Conservation (phyloP, 2,329 filamentous ascomycete species). For the Talaromyces sp. region DNA sequence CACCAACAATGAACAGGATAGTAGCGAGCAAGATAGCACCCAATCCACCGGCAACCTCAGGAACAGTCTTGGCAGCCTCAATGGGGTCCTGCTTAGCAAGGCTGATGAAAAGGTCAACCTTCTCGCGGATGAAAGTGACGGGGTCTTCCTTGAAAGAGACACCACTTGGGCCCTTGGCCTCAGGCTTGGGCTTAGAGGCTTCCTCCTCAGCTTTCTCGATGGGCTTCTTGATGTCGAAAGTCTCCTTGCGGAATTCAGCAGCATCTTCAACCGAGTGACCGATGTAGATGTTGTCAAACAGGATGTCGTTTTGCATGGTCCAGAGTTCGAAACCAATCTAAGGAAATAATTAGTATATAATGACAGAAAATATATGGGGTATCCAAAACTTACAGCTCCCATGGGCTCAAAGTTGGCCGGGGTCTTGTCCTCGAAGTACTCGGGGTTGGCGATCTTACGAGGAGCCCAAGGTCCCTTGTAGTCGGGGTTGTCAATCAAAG, state of each 20-base stretch:
- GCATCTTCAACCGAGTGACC: conserved; percentile 94
- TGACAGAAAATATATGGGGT: background rate
- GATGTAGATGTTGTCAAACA: conserved; percentile 99
- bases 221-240: conserved; percentile 81
- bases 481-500: conserved; percentile 89
- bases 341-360: background rate
- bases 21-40: conserved; percentile 65
- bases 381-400: conserved; percentile 68
- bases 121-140: conserved; percentile 81
- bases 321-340: conserved; percentile 98
- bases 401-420: conserved; percentile 97
- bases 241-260: conserved; percentile 79
- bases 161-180: conserved; percentile 48
- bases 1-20: conserved; percentile 63
- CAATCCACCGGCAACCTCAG: conserved; percentile 80
- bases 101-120: conserved; percentile 83
- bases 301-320: conserved; percentile 99
- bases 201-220: conserved; percentile 77
- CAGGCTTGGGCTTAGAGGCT: conserved; percentile 72
- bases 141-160: conserved; percentile 90
- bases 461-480: conserved; percentile 97
- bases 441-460: conserved; percentile 93
- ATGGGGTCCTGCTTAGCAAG: conserved; percentile 78
- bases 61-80: conserved; percentile 80
- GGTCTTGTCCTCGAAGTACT: conserved; percentile 94